Conservation (phyloP, 768 basidiomycete genomes). For the Kwoniella sp. region DNA sequence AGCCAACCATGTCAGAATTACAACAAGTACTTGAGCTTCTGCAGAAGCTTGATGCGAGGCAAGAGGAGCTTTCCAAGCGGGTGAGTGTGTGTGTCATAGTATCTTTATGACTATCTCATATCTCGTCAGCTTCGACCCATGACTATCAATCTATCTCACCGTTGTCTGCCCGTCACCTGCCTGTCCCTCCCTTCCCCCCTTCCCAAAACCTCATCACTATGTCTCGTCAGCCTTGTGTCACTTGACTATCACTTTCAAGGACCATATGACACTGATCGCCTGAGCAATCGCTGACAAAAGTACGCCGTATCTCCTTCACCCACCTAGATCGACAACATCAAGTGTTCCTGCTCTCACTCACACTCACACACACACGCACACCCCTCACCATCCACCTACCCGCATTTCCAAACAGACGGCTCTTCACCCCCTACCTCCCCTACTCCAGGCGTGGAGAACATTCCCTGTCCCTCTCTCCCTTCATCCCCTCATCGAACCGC, state of each 20-base stretch:
- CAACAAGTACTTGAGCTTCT: conserved; percentile 31
- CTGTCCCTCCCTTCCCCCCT: too few species aligned
- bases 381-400: conserved; percentile 20
- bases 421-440: conserved; percentile 12
- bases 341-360: conserved; percentile 14
- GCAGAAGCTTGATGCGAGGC: conserved; percentile 33
- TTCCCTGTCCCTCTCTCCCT: conserved; percentile 26
- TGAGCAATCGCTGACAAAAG: background rate
- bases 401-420: conserved; percentile 6
- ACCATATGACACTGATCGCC: too few species aligned
- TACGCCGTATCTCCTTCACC: background rate
- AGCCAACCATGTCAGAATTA: conserved; percentile 27
- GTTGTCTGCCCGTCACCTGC: too few species aligned
- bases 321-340: conserved; percentile 25
- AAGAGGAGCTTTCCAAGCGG: conserved; percentile 31
- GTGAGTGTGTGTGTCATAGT: conserved; percentile 16
- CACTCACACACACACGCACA: conserved; percentile 3
- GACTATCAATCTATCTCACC: too few species aligned
- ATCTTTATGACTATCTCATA: too few species aligned
- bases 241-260: too few species aligned
- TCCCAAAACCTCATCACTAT: too few species aligned
- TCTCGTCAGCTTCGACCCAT: background rate
- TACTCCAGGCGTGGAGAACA: conserved; percentile 21
- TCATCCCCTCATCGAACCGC: conserved; percentile 18
- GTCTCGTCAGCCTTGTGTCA: too few species aligned